Base-by-base conservation (phyloP, 1,284 basidiomycete genomes). In the Volvariella volvacea region DNA sequence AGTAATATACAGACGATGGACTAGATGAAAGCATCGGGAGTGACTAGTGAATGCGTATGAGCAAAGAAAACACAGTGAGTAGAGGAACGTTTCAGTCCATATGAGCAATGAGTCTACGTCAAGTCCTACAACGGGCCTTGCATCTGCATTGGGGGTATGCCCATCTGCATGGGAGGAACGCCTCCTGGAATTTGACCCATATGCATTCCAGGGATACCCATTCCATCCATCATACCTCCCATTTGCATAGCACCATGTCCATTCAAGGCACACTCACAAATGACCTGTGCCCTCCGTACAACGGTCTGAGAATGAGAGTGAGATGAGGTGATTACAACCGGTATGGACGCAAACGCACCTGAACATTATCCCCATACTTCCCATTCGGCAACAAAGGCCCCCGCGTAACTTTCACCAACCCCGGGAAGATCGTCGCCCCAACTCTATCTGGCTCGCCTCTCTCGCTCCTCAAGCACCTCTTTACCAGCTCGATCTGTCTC, bases 361-460 rank as follows among this genome's bases (percentile, higher is more conserved):
- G 83, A 22, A 74, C 54, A 47, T 71, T 76, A 31, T 82, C 76
- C 20, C 67, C 61, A 46, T 52, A 56, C 46, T 61, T 52, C 10
- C 65, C 67, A 41, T 51, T 61, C 6, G 64, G 57, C 9, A 60
- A 52, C 8, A 57, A 47, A 1, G 64, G 51, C 1, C 64, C 71
- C 38, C 68, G 68, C 2, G 75, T 74, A 3, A 90, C 80, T 62
- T 91, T 91, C 34, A 89, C 88, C 25, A 91, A 67, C 1, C 88
- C 88, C 4, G 88, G 87, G 59, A 91, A 91, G 46, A 89, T 78
- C 0, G 85, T 87, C 1, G 83, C 78, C 3, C 88, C 88, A 1
- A 91, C 86, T 4, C 74, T 67, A 54, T 88, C 86, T 3, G 65
- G 55, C 43, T 88, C 79, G 10, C 83, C 81, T 16, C 71, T 63